phyloP scores from a whole-genome alignment of 176 grass and related monocot species.

The Musa itinerans region DNA sequence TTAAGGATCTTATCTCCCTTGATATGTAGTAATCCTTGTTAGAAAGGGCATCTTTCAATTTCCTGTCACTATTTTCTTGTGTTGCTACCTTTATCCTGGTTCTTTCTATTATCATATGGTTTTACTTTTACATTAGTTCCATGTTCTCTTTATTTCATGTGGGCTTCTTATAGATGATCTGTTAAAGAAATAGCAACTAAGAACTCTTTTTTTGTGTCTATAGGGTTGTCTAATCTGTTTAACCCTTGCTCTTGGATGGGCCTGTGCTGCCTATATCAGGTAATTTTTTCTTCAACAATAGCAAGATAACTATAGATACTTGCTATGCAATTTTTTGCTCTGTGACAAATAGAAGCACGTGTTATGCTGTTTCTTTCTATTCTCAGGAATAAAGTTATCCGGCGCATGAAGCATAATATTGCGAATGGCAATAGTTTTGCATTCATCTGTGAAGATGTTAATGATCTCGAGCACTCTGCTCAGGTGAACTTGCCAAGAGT shows the following conservation, averaged over 20 bases:
- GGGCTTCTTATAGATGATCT: background rate
- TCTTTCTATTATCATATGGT: background rate
- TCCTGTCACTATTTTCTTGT: background rate
- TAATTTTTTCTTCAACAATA: constrained; percentile 24
- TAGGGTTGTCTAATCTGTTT: constrained; percentile 85
- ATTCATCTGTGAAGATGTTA: constrained; percentile 80
- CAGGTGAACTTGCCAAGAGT: constrained; percentile 87
- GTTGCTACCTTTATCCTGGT: background rate
- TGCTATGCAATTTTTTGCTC: background rate
- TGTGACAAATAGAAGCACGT: background rate
- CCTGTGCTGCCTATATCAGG: constrained; percentile 71
- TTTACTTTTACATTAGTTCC: background rate
- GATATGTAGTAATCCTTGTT: too few relatives aligned
- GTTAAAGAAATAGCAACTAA: background rate
- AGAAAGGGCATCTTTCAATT: too few relatives aligned
- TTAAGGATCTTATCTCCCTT: too few relatives aligned
- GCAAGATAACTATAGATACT: constrained; percentile 3
- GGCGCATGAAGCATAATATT: constrained; percentile 43
- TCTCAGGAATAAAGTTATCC: constrained; percentile 49
- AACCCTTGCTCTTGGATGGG: constrained; percentile 75
- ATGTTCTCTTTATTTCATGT: too few relatives aligned
- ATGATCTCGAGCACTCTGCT: constrained; percentile 89
- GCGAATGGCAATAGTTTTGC: constrained; percentile 75
- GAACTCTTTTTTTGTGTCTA: constrained; percentile 12
- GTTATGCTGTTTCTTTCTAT: background rate